Evolutionary conservation across 352 stramenopile genomes (phyloP), one percentile per base, ranked within the genome.

Genomic region (Phytophthora macrochlamydospora): DNA sequence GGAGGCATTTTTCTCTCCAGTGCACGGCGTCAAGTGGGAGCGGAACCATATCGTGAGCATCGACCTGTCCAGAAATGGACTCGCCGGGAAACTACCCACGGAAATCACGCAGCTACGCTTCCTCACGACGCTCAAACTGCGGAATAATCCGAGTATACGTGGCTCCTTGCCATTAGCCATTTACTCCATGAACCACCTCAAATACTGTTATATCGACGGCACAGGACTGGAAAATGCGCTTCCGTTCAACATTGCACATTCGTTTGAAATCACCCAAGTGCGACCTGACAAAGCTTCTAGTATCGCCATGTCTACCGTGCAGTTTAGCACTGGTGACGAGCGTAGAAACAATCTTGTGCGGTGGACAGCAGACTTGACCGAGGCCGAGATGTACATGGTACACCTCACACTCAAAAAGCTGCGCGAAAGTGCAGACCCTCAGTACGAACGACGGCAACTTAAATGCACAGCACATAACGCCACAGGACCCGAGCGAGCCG

Each of bases 121-220:
- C 51, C 71, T 93, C 28, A 79, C 65, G 49, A 78, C 63, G 11
- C 59, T 93, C 45, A 89, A 90, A 57, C 5, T 92, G n/a, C 65
- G 77, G 24, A 69, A 85, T 28, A 93, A 90, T 37, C 67, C 75
- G 3, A 66, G 67, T 0, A 62, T 93, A 29, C 51, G 69, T 35
- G 82, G 80, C 0, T 12, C 44, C 1, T 42, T 88, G 11, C 71
- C 71, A 13, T 7, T 4, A 4, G 57, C 57, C 24, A 69, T 73
- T 38, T 91, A 78, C 59, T 24, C 58, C 31, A 84, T 90, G 73
- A 51, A 65, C 4, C 73, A 77, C 1, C 59, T 91, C 0, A 83
- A 76, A 7, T 89, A 85, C 55, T 90, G 80, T 66, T 92, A 90
- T 44, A 37, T 92, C 2, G 80, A 91, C 42, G 80, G 77, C 52